Evolutionary conservation across 805 yeast species (phyloP), one percentile per base, ranked within the genome.

Genomic region (Starmerella vitae): DNA sequence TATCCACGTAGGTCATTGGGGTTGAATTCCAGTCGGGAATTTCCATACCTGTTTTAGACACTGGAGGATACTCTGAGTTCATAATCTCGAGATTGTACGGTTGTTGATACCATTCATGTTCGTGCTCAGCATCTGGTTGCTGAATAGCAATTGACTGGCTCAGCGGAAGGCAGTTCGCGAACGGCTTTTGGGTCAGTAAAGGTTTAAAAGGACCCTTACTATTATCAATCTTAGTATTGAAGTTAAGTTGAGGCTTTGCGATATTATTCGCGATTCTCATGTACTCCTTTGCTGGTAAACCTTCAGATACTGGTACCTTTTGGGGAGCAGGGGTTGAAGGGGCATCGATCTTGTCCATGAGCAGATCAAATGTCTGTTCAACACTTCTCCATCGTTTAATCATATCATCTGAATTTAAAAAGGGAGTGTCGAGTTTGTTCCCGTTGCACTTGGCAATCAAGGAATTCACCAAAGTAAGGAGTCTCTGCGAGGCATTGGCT

Each of bases 71-170:
- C 33, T 72, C 74, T 42, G 74, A 78, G 26, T 66, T 60, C 51
- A 67, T 67, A 33, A 88, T 88, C 58, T 88, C 97, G 28, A 60
- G 57, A 34, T 65, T 71, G 53, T 91, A 88, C 0, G 98, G 98
- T 36, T 91, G 91, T 8, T 67, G 68, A 53, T 75, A 79, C 57
- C 76, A 82, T 8, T 69, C 51, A 4, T 19, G 78, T 24, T 62
- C 60, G 19, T 62, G 64, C 4, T 63, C 67, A 1, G 55, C 58
- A 14, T 49, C 63, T 30, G 43, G 58, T 31, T 60, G 62, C 51
- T 43, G 45, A 20, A 70, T 51, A 39, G 45, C 48, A 31, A 69
- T 42, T 5, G 74, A 61, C 20, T 76, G 72, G n/a, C 72, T 72
- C 18, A 76, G 66, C 0, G 81, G 60, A 33, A 58, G 60, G 7